phyloP scores from a whole-genome alignment of 2,329 filamentous ascomycete genomes.

The Decorospora gaudefroyi region DNA sequence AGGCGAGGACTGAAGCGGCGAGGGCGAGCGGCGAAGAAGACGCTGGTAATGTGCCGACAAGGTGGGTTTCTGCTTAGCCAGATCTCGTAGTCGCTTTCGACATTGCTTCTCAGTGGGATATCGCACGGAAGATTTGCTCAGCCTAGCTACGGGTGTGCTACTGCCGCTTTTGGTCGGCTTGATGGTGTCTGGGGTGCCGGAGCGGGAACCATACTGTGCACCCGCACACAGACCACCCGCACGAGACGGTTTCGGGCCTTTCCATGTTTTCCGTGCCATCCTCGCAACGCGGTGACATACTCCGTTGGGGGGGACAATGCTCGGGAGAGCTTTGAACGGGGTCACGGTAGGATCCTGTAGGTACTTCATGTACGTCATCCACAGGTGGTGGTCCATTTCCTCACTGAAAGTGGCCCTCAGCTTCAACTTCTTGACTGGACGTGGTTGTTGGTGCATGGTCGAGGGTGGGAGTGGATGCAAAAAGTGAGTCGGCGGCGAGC shows the following conservation, averaged over 20 bases:
- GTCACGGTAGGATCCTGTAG: slow-evolving; percentile 68
- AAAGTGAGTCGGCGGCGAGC: slow-evolving; percentile 40
- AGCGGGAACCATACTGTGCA: slow-evolving; percentile 30
- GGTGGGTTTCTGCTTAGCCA: slow-evolving; percentile 65
- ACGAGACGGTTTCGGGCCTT: slow-evolving; percentile 50
- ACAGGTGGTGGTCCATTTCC: slow-evolving; percentile 68
- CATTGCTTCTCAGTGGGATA: slow-evolving; percentile 66
- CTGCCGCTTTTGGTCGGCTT: slow-evolving; percentile 52
- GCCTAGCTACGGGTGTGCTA: slow-evolving; percentile 52
- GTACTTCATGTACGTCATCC: slow-evolving; percentile 68
- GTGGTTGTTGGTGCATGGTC: slow-evolving; percentile 32
- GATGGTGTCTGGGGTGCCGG: slow-evolving; percentile 52
- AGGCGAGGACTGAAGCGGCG: slow-evolving; percentile 55
- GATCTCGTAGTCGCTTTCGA: slow-evolving; percentile 60
- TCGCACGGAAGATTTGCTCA: slow-evolving; percentile 47
- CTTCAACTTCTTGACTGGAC: slow-evolving; percentile 50
- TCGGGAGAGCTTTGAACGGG: slow-evolving; percentile 68
- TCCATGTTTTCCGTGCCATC: slow-evolving; percentile 65
- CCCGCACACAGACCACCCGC: slow-evolving; percentile 23
- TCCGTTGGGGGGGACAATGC: slow-evolving; percentile 65
- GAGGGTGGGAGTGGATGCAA: slow-evolving; percentile 41
- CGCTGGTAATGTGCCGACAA: slow-evolving; percentile 68
- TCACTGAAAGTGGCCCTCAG: slow-evolving; percentile 58
- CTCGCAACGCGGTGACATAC: slow-evolving; percentile 67
- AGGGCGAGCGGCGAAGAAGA: slow-evolving; percentile 64